phyloP scores from a whole-genome alignment of 1,284 basidiomycete genomes.

The Tausonia pullulans region DNA sequence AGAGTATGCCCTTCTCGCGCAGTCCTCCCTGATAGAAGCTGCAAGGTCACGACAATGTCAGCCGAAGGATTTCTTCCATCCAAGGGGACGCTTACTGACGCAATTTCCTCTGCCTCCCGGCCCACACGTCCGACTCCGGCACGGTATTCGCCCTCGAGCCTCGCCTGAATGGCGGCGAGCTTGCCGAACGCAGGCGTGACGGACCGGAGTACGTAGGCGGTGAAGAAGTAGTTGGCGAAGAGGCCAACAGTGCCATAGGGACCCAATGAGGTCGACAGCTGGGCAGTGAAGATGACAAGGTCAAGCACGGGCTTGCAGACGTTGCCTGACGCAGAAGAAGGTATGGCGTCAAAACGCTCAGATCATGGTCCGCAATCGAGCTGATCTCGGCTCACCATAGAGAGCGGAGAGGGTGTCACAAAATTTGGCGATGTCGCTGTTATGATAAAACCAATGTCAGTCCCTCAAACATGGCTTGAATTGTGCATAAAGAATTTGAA shows the following conservation, averaged over 20 bases:
- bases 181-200: slow-evolving; percentile 91
- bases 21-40: slow-evolving; percentile 79
- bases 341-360: slow-evolving; percentile 7
- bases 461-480: too few species aligned
- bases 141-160: slow-evolving; percentile 74
- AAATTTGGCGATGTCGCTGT: slow-evolving; percentile 79
- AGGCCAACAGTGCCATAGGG: slow-evolving; percentile 59
- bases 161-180: slow-evolving; percentile 78
- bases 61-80: not conserved
- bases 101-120: slow-evolving; percentile 86
- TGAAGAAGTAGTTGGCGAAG: slow-evolving; percentile 43
- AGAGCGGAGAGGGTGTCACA: slow-evolving; percentile 75
- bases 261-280: slow-evolving; percentile 76
- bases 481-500: too few species aligned
- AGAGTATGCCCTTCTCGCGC: slow-evolving; percentile 73
- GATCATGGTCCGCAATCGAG: not conserved
- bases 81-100: slow-evolving; percentile 32
- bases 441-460: slow-evolving; percentile 55
- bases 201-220: slow-evolving; percentile 61
- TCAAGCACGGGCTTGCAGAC: slow-evolving; percentile 54
- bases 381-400: slow-evolving; percentile 38
- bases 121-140: slow-evolving; percentile 78
- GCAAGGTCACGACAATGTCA: slow-evolving; percentile 23
- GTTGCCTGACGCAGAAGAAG: slow-evolving; percentile 28
- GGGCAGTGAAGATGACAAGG: slow-evolving; percentile 83